These are phyloP conservation scores for Chaetoceros muelleri DNA, from an alignment of 108 stramenopile species.

Conservation along the genomic window DNA sequence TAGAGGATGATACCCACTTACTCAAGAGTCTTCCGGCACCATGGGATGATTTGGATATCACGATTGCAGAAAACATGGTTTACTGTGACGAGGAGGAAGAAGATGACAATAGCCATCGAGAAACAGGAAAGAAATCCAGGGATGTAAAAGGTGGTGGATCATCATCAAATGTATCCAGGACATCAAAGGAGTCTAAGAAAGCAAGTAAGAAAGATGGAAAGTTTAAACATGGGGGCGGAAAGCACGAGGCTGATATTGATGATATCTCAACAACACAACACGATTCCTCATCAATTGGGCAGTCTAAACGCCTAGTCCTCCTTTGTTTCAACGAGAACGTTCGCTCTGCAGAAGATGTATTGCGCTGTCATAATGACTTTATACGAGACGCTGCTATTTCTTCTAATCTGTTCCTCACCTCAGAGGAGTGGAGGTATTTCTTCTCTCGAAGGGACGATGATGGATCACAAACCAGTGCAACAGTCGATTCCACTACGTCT, in stretches of 20 bases:
- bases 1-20: constrained; percentile 45
- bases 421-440: constrained; percentile 71
- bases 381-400: constrained; percentile 77
- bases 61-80: background rate
- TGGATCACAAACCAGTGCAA: constrained; percentile 23
- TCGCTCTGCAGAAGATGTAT: constrained; percentile 73
- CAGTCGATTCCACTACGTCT: constrained; percentile 4
- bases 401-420: constrained; percentile 53
- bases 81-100: background rate
- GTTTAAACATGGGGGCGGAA: too few species aligned
- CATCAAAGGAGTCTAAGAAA: too few species aligned
- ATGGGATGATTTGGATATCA: constrained; percentile 50
- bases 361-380: constrained; percentile 85
- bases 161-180: too few species aligned
- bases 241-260: too few species aligned
- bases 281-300: too few species aligned
- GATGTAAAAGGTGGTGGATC: background rate
- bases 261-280: too few species aligned
- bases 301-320: constrained; percentile 63
- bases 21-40: constrained; percentile 42
- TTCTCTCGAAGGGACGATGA: constrained; percentile 39
- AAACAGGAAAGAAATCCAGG: background rate
- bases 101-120: too few species aligned
- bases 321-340: constrained; percentile 88
- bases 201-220: too few species aligned